A percentile compares a stretch with the other conserved stretches of the same genome.
phyloP scores from a whole-genome alignment of 768 basidiomycete species.

The Lactarius indigo region DNA sequence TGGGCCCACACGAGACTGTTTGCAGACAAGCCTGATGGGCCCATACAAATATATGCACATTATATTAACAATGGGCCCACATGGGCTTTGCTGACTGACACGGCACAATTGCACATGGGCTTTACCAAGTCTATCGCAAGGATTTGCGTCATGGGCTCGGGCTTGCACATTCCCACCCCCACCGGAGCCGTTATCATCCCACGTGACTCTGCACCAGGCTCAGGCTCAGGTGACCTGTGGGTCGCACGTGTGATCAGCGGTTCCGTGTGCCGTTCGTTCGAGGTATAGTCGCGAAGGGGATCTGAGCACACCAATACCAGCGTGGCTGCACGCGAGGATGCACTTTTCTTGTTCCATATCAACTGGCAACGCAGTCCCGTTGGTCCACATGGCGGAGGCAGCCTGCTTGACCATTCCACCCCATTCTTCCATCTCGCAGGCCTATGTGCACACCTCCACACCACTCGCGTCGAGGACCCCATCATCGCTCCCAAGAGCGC shows the following conservation, averaged over 20 bases:
- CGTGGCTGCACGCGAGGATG: neutral
- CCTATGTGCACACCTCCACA: constrained; percentile 7
- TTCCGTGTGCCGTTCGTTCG: constrained; percentile 7
- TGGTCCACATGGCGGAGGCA: constrained; percentile 3
- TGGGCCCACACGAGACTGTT: too few relatives aligned
- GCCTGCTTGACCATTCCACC: constrained; percentile 14
- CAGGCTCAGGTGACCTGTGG: neutral
- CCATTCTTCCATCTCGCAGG: constrained; percentile 16
- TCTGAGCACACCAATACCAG: neutral
- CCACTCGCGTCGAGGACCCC: neutral
- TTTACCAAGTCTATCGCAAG: too few relatives aligned
- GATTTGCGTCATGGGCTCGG: too few relatives aligned
- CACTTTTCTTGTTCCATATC: constrained; percentile 10
- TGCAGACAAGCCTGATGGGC: too few relatives aligned
- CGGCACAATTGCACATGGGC: too few relatives aligned
- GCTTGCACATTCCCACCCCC: neutral
- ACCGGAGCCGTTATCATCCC: constrained; percentile 4
- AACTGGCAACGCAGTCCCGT: constrained; percentile 18
- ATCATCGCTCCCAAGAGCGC: constrained; percentile 1
- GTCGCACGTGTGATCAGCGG: constrained; percentile 5
- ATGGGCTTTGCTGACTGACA: too few relatives aligned
- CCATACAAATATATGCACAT: too few relatives aligned
- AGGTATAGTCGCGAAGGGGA: constrained; percentile 3
- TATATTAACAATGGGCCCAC: too few relatives aligned
- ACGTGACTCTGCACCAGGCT: neutral